Base-by-base conservation (phyloP, 371 early-diverging fungal genomes). In the Mortierella sp. region DNA sequence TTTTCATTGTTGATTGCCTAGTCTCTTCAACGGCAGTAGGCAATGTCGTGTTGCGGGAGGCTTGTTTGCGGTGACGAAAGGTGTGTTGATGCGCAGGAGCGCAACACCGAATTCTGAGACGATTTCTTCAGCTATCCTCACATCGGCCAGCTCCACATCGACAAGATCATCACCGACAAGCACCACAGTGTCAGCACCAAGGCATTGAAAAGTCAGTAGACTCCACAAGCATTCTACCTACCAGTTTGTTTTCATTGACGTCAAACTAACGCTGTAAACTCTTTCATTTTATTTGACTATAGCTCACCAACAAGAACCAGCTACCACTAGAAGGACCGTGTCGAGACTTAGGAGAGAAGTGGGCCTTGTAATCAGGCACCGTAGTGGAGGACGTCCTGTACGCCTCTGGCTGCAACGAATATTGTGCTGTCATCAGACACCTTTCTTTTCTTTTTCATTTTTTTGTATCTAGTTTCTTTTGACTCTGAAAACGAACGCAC, bases 261-360 rank as follows among this genome's bases (percentile, higher is more conserved):
- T 21, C 63, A 64, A 57, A 64, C 64, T 64, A 57, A 64, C 46
- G 57, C n/a, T n/a, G n/a, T n/a, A n/a, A n/a, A n/a, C n/a, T 29
- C 19, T 28, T 57, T 29, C 57, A 57, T 57, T 46, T 64, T 64
- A 57, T 57, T 64, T 37, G 64, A 64, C 4, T 56, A 64, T 64
- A 64, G 64, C 57, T 64, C 57, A 56, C 64, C 64, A 57, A 64
- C 57, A 64, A 64, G 64, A 64, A 64, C 28, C 64, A 57, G 64
- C 64, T 0, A 64, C 57, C 57, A 64, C 64, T 64, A 57, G 64
- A 64, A 64, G 64, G 64, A 47, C 64, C 57, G 45, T 64, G 57
- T 64, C 64, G 57, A 47, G 57, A 64, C 57, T 57, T 56, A 64
- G 53, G n/a, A 19, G 18, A 23, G 44, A 58, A 58, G 45, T 58